phyloP scores from a whole-genome alignment of 2,329 filamentous ascomycete genomes.

The Podosphaera xanthii region DNA sequence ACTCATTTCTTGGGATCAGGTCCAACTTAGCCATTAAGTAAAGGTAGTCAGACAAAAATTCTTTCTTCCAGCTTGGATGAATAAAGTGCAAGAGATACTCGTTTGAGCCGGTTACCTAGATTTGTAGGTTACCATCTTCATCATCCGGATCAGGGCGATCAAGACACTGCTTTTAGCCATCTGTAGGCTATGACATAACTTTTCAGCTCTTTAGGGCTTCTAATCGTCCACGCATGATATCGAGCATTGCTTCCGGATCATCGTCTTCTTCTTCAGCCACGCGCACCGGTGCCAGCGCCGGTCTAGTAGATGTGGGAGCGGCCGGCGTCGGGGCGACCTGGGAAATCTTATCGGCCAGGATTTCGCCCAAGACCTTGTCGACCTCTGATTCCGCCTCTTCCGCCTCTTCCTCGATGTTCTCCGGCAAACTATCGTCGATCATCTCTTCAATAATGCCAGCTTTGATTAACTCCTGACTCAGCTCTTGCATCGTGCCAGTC shows the following conservation, averaged over 20 bases:
- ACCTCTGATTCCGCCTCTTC: constrained; percentile 67
- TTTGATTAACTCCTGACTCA: constrained; percentile 72
- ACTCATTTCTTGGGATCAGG: too few relatives aligned
- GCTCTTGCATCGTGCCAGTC: constrained; percentile 68
- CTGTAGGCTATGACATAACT: too few relatives aligned
- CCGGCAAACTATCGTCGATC: constrained; percentile 68
- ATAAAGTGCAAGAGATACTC: too few relatives aligned
- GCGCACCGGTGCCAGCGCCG: constrained; percentile 23
- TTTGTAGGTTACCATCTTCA: too few relatives aligned
- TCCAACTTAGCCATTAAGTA: too few relatives aligned
- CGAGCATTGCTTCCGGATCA: constrained; percentile 72
- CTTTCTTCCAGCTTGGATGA: too few relatives aligned
- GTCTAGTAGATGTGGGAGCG: constrained; percentile 25
- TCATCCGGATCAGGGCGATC: too few relatives aligned
- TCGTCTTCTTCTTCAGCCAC: constrained; percentile 50
- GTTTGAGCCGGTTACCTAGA: too few relatives aligned
- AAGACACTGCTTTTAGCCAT: too few relatives aligned
- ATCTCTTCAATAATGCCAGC: constrained; percentile 97
- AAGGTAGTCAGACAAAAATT: too few relatives aligned
- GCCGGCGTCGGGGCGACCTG: constrained; percentile 38
- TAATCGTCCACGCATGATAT: constrained; percentile 78
- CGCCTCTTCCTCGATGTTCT: constrained; percentile 53
- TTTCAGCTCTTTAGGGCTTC: constrained; percentile 68
- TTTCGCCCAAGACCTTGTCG: constrained; percentile 78
- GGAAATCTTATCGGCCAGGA: constrained; percentile 61